Base-by-base conservation (phyloP, 306 rosid species). In the Cicer chorassanicum region DNA sequence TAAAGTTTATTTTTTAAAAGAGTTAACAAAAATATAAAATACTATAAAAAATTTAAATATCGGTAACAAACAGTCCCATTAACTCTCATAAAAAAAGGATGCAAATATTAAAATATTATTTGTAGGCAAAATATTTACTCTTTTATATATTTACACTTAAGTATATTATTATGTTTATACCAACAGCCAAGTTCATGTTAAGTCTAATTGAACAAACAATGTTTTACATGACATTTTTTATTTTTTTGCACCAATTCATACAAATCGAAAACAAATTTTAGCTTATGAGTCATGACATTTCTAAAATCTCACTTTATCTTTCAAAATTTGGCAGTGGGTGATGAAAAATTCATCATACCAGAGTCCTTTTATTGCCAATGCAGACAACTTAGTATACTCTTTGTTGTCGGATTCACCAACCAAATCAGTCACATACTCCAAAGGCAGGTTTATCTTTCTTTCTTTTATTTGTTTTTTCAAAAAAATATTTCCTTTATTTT, bases 361-460 rank as follows among this genome's bases (percentile, higher is more conserved):
- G 7, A 4, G 10, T 53, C 86, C 79, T 13, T 88, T 76, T 46
- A 0, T 85, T 66, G 29, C 65, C 2, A 76, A 54, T 1, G 92
- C 88, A 9, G 81, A 88, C 50, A 16, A 16, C 0, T 82, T 86
- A 56, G 36, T 86, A 4, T 88, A 89, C 62, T 66, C 89, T 29
- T 21, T 86, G 34, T 74, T 86, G 78, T 88, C 89, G 0, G 66
- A 67, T 29, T 83, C 92, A 6, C 82, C 86, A 1, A 1, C 34
- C 57, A 79, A 74, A 60, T 54, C 86, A 11, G 82, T 83, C 41
- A 9, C 64, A 2, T 83, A 81, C 71, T 64, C 89, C 2, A 42
- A 72, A 68, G 92, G 92, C 34, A 24, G 34, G 34, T 24, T 24
- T 24, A 2, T 24, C 34, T 24, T 24, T 24, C 34, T 24, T 24